Base-by-base conservation (phyloP, 2,329 filamentous ascomycete genomes). In the Stagonosporopsis vannaccii region DNA sequence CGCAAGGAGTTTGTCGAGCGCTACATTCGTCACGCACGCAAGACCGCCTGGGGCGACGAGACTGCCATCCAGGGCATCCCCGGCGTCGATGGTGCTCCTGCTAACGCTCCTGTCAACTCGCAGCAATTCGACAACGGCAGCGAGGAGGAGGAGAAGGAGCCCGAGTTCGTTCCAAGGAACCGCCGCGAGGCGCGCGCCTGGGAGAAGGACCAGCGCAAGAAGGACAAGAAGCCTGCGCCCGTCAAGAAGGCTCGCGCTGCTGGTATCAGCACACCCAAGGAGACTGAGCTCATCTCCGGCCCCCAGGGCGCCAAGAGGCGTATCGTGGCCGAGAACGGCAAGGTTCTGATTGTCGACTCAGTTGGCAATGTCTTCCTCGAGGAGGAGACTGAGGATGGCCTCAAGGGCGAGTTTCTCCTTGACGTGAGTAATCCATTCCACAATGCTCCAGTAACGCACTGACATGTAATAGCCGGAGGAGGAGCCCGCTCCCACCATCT, bases 311-410 rank as follows among this genome's bases (percentile, higher is more conserved):
- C 89, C 30, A 91, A 91, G 79, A 96, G 94, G 83, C 85, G 91
- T 32, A 91, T 98, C 15, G 86, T 93, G 23, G 94, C 93, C 2
- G 90, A 97, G 81, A 99, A 99, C 69, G 95, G 95, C 65, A 99
- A 98, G 81, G 84, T 96, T 0, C 81, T 99, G 33, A 89, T 99
- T 52, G 95, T 99, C 4, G 94, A 99, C 77, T 91, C 91, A 0
- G 81, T 89, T 9, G 95, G 95, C 25, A 92, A 97, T 67, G 95
- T 99, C 12, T 99, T 91, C 72, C 82, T 99, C n/a, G 93, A 98
- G 77, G 91, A 96, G 72, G 85, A 91, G 68, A 91, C 92, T 47
- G 92, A 93, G 65, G 91, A 97, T 22, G 95, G 95, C 49, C 87
- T 90, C 51, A 84, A 87, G 28, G 85, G 90, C 65, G 91, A 97